Conservation (phyloP, 768 basidiomycete species). For the Serendipita indica region DNA sequence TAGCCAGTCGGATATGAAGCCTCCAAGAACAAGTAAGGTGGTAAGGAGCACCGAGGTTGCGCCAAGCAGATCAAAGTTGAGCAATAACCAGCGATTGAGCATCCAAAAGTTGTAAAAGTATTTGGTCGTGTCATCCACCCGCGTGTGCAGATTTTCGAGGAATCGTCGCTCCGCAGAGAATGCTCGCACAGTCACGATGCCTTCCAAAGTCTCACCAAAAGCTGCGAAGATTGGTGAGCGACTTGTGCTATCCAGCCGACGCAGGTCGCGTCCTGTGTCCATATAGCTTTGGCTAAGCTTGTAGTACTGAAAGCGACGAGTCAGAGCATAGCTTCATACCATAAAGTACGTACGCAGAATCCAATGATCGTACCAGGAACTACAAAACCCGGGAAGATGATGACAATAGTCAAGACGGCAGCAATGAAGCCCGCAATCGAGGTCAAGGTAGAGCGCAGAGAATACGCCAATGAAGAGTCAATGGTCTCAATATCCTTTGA, state of each 20-base stretch:
- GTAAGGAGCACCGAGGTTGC: constrained; percentile 60
- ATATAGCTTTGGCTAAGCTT: constrained; percentile 17
- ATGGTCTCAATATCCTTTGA: constrained; percentile 21
- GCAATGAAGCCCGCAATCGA: constrained; percentile 18
- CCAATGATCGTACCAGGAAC: constrained; percentile 63
- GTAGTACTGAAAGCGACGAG: constrained; percentile 3
- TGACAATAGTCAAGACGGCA: constrained; percentile 26
- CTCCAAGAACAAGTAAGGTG: constrained; percentile 55
- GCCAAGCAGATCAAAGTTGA: constrained; percentile 71
- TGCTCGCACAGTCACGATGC: constrained; percentile 81
- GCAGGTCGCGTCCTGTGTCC: constrained; percentile 71
- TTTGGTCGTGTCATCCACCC: constrained; percentile 64
- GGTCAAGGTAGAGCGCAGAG: constrained; percentile 1
- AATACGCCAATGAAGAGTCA: constrained; percentile 8
- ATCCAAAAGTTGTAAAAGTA: constrained; percentile 54
- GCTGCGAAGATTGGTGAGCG: constrained; percentile 74
- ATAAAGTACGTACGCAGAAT: constrained; percentile 24
- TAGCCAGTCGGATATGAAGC: constrained; percentile 27
- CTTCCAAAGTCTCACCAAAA: constrained; percentile 32
- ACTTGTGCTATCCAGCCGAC: constrained; percentile 82
- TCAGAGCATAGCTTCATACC: not conserved
- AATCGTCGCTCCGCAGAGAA: constrained; percentile 73
- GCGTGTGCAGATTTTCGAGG: constrained; percentile 54
- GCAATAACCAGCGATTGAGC: constrained; percentile 72
- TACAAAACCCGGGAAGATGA: constrained; percentile 75